Evolutionary conservation across 2,329 filamentous ascomycete genomes (phyloP).

Genomic region (Mycosphaerella sp.): DNA sequence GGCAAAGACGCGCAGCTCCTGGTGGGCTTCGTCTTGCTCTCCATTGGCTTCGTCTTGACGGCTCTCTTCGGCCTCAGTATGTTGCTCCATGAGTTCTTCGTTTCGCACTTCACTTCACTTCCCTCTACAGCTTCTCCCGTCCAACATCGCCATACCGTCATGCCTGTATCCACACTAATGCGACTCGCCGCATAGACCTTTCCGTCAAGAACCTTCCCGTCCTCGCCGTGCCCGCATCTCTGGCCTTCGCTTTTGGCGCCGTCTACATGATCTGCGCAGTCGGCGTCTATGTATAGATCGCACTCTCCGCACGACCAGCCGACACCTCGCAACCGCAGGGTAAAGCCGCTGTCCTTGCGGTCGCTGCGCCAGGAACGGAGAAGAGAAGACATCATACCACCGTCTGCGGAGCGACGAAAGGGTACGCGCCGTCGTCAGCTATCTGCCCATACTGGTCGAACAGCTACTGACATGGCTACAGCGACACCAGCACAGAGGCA

Average conservation of each 20-base stretch:
- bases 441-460: neutral
- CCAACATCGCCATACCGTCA: no score
- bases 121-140: neutral
- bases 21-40: slow-evolving; percentile 68
- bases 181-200: slow-evolving; percentile 56
- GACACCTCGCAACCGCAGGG: slow-evolving; percentile 1
- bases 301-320: slow-evolving; percentile 9
- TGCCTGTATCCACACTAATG: no score
- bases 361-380: neutral
- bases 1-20: slow-evolving; percentile 79
- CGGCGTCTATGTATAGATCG: slow-evolving; percentile 83
- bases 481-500: slow-evolving; percentile 7
- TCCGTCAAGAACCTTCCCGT: slow-evolving; percentile 69
- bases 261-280: slow-evolving; percentile 99
- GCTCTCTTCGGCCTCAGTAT: slow-evolving; percentile 82
- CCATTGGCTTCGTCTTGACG: slow-evolving; percentile 62
- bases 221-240: slow-evolving; percentile 77
- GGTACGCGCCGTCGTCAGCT: neutral
- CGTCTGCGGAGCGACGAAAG: neutral
- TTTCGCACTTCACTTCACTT: slow-evolving; percentile 17
- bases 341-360: slow-evolving; percentile 1
- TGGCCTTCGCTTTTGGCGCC: slow-evolving; percentile 84
- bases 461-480: slow-evolving; percentile 4
- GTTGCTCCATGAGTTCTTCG: slow-evolving; percentile 23
- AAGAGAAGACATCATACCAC: neutral